Conservation (phyloP, 345 rosid species). For the Kernera saxatilis region DNA sequence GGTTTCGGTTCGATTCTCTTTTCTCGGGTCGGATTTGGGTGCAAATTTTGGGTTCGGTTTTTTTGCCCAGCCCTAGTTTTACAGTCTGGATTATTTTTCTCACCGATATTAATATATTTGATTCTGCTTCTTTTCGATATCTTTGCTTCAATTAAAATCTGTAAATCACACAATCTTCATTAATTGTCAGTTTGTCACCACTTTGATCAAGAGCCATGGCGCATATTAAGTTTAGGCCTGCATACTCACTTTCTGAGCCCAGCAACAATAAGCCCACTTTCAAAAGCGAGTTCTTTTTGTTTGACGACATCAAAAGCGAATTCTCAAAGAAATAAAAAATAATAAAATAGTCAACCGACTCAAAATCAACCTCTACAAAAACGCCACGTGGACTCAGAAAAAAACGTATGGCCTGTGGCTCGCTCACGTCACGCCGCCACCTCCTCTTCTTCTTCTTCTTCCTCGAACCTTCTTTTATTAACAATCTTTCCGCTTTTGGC, state of each 20-base stretch:
- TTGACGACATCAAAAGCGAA: too few species aligned
- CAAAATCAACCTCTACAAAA: neutral
- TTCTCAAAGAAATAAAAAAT: neutral
- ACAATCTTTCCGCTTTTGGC: too few species aligned
- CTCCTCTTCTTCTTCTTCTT: neutral
- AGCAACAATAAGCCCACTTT: neutral
- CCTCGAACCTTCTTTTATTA: neutral
- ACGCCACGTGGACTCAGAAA: neutral
- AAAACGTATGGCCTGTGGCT: conserved; percentile 14
- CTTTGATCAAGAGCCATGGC: neutral
- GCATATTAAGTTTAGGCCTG: neutral
- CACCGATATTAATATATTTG: too few species aligned
- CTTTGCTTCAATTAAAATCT: too few species aligned
- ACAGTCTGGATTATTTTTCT: too few species aligned
- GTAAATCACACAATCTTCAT: too few species aligned
- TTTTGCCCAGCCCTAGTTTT: too few species aligned
- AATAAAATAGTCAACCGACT: conserved; percentile 11
- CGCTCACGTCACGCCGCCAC: conserved; percentile 15
- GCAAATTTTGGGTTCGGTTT: too few species aligned
- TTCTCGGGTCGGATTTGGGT: too few species aligned
- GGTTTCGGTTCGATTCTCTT: too few species aligned
- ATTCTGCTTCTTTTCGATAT: too few species aligned
- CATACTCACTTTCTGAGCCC: neutral
- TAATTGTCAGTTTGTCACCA: too few species aligned
- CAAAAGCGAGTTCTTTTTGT: neutral